Conservation (phyloP, 352 stramenopile genomes). For the Plasmopara viticola region DNA sequence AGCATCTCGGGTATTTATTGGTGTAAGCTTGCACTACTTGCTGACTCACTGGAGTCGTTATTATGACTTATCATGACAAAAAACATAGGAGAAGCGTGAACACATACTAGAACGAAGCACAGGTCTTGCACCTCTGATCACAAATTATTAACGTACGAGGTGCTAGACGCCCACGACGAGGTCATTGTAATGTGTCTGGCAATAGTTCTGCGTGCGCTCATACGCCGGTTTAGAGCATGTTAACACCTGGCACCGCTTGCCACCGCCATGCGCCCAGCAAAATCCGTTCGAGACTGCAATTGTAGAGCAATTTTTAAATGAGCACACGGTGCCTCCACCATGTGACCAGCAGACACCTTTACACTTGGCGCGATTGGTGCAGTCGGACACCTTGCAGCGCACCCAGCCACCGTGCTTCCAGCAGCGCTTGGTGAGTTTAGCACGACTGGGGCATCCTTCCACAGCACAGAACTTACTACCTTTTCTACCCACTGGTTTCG, state of each 20-base stretch:
- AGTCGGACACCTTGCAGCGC: slow-evolving; percentile 51
- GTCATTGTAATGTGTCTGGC: slow-evolving; percentile 38
- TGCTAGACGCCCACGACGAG: too few species aligned
- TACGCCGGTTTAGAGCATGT: slow-evolving; percentile 51
- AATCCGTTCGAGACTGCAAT: slow-evolving; percentile 53
- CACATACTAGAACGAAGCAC: not conserved
- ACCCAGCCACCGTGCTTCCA: slow-evolving; percentile 58
- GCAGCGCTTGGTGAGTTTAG: slow-evolving; percentile 50
- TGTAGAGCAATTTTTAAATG: slow-evolving; percentile 37
- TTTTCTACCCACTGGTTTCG: slow-evolving; percentile 23
- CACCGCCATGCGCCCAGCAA: slow-evolving; percentile 38
- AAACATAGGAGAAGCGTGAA: not conserved
- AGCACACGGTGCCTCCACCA: slow-evolving; percentile 46
- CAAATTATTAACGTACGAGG: not conserved
- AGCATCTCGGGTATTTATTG: too few species aligned
- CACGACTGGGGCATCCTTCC: slow-evolving; percentile 36
- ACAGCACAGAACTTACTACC: slow-evolving; percentile 54
- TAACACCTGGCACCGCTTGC: slow-evolving; percentile 37
- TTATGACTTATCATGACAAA: not conserved
- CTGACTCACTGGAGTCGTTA: too few species aligned
- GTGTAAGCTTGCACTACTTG: too few species aligned
- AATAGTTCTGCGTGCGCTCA: slow-evolving; percentile 56
- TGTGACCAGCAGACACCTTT: slow-evolving; percentile 63
- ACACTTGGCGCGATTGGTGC: slow-evolving; percentile 61
- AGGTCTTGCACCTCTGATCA: not conserved